These are phyloP conservation scores for Thelephora aurantiotincta DNA, from an alignment of 768 basidiomycete species.

Conservation along the genomic window DNA sequence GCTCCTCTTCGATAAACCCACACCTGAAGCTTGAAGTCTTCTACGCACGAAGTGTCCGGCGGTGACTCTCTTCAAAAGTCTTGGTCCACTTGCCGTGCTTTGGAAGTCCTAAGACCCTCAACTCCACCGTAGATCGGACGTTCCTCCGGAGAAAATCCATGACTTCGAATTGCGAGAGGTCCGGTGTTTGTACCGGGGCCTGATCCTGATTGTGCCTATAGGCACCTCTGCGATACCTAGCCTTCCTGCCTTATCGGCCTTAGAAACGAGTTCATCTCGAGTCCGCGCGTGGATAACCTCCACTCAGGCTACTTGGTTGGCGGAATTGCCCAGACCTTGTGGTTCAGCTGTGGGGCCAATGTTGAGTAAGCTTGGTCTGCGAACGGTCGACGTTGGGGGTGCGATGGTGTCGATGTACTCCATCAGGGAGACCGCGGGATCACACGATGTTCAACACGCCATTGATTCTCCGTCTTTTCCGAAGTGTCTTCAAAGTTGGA, in stretches of 20 bases:
- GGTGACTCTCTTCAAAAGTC: too few species aligned
- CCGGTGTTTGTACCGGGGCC: not conserved
- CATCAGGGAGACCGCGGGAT: conserved; percentile 79
- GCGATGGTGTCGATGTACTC: conserved; percentile 93
- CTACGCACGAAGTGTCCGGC: too few species aligned
- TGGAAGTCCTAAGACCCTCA: too few species aligned
- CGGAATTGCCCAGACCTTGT: conserved; percentile 40
- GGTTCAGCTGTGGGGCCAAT: conserved; percentile 91
- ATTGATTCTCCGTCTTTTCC: conserved; percentile 81
- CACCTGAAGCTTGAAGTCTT: too few species aligned
- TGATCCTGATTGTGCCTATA: conserved; percentile 19
- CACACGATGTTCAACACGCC: conserved; percentile 57
- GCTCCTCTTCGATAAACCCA: too few species aligned
- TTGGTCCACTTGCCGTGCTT: too few species aligned
- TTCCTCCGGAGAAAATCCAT: conserved; percentile 69
- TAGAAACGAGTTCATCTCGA: conserved; percentile 87
- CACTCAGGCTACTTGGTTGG: conserved; percentile 1
- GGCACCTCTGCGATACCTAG: conserved; percentile 74
- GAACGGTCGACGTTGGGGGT: conserved; percentile 88
- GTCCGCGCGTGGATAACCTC: conserved; percentile 76
- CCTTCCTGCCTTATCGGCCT: conserved; percentile 75
- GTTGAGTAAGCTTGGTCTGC: conserved; percentile 71
- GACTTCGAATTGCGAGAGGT: conserved; percentile 81
- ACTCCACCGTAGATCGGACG: too few species aligned
- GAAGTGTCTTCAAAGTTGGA: conserved; percentile 67